Base-by-base conservation (phyloP, 2,329 filamentous ascomycete species). In the Penicillium sp. region DNA sequence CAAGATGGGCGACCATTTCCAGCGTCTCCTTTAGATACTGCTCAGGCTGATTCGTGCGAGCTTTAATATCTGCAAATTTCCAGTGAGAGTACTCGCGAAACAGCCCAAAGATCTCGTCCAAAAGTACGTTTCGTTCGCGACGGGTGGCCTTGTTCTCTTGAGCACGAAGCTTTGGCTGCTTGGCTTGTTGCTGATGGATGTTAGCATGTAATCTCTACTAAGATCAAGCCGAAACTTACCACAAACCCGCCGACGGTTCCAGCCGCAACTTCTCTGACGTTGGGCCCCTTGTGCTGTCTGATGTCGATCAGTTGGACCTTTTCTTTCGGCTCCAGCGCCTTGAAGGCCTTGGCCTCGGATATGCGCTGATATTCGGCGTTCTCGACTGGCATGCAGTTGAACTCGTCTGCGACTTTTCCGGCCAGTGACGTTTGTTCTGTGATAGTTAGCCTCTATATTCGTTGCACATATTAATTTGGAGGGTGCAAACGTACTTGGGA, bases 31-130 rank as follows among this genome's bases (percentile, higher is more conserved):
- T 91, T 60, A 99, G 83, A 71, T 92, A 97, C n/a, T 88, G 86
- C 70, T 97, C 94, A 1, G 94, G 94, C 74, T 99, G 94, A 59
- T 87, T 83, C 40, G 95, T 83, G 59, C 82, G 79, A 51, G 85
- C 81, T 61, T 91, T 90, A 64, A 99, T 83, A 5, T 88, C 84
- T 68, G 90, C 92, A 80, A 97, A 89, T n/a, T 89, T 86, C 92
- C 93, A 99, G 74, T 94, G 97, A 65, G 87, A 86, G 79, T 89
- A 96, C 66, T 88, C 79, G 56, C 87, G 84, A 84, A 97, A 99
- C 69, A 87, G 88, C 49, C 82, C 77, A 78, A 93, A 91, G 60
- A 99, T 86, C 62, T 84, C 82, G 75, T 97, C 92, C 74, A 96
- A 77, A 61, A 99, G 85, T 66, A 94, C 88, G 79, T 91, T 88